Conservation (phyloP, 176 grass and related monocot genomes). For the Oryza longistaminata region DNA sequence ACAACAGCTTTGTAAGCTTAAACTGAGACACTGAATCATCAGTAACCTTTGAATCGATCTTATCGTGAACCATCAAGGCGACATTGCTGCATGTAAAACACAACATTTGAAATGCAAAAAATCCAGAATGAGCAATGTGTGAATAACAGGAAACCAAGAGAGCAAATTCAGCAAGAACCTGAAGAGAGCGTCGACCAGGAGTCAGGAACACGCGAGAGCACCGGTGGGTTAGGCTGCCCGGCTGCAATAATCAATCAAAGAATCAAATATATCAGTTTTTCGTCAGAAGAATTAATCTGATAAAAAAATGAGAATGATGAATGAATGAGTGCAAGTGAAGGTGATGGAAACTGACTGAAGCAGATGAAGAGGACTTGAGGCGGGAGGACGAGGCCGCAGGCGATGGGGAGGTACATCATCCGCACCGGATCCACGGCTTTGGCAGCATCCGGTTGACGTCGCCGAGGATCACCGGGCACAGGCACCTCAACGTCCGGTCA, state of each 20-base stretch:
- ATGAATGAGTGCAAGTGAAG: neutral
- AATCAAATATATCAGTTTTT: neutral
- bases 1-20: neutral
- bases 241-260: neutral
- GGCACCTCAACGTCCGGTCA: slow-evolving; percentile 42
- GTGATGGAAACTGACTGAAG: slow-evolving; percentile 22
- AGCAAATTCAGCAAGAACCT: neutral
- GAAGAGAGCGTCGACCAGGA: slow-evolving; percentile 12
- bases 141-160: neutral
- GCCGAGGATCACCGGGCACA: slow-evolving; percentile 52
- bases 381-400: slow-evolving; percentile 50
- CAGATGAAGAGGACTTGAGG: slow-evolving; percentile 48
- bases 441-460: slow-evolving; percentile 55
- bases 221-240: slow-evolving; percentile 27
- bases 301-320: neutral
- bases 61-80: neutral
- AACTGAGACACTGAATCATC: neutral
- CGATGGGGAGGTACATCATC: slow-evolving; percentile 53
- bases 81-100: neutral
- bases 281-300: neutral
- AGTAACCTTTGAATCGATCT: neutral
- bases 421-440: slow-evolving; percentile 48
- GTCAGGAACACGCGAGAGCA: neutral
- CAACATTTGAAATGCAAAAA: neutral
- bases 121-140: neutral